Evolutionary conservation across 768 basidiomycete species (phyloP), one percentile per base, ranked within the genome.

Genomic region (Mycena latifolia): DNA sequence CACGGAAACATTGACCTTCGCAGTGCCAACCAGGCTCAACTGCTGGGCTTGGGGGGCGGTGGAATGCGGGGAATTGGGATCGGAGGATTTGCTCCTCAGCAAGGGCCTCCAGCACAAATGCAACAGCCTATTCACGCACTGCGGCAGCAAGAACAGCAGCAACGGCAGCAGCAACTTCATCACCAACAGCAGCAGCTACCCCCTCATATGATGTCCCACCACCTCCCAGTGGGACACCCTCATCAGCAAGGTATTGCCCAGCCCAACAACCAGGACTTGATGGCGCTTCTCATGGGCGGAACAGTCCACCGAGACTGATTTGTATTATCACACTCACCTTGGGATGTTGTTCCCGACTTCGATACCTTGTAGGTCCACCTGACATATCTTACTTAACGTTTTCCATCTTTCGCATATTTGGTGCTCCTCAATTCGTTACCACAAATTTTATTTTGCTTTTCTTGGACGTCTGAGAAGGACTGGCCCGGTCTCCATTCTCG

Each of bases 251-350:
- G 82, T 29, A 80, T 82, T 54, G 78, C 81, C 22, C 79, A 79
- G 20, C 77, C 81, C 24, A 85, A 80, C 73, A 87, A 80, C 65
- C 88, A 88, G 71, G 93, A 95, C 74, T 79, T 95, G 70, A 94
- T 95, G 89, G 88, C 93, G 48, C 83, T 95, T 64, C 85, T 95
- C 67, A 89, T 95, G 92, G 90, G 89, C 57, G 90, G 89, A 60
- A 67, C 66, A 47, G 56, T 61, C 45, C 72, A 79, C 69, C 82
- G 91, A 77, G 91, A 93, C 71, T 93, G 80, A 88, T 70, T 39
- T 57, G 41, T 60, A 60, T 61, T 25, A 55, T 27, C 46, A 52
- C 55, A 24, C 39, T 51, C 28, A n/a, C 55, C n/a, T 18, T 41
- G 41, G 48, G 61, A 59, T 56, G 17, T 58, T 46, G 53, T 66